Evolutionary conservation across 208 protist species (phyloP).

Genomic region (Leishmania turanica): DNA sequence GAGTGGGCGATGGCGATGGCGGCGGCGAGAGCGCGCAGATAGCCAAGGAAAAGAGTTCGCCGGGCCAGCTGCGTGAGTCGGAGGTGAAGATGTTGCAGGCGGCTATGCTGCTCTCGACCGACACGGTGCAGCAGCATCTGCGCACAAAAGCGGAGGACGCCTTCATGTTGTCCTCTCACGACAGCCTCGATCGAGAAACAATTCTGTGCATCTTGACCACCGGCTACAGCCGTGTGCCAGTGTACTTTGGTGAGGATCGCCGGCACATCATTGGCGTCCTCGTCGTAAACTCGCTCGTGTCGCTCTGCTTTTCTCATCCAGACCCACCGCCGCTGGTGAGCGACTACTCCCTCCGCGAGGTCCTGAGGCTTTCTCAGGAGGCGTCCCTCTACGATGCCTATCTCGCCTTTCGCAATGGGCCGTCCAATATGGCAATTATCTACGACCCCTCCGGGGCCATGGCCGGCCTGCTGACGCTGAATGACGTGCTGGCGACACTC

Average conservation of each 20-base stretch:
- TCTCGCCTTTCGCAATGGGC: slow-evolving; percentile 55
- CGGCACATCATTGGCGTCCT: slow-evolving; percentile 87
- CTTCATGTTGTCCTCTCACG: slow-evolving; percentile 78
- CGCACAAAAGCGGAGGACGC: slow-evolving; percentile 52
- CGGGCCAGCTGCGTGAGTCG: slow-evolving; percentile 44
- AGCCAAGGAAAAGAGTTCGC: neutral
- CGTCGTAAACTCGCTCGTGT: slow-evolving; percentile 83
- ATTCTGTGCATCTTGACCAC: slow-evolving; percentile 60
- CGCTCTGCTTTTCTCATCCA: slow-evolving; percentile 59
- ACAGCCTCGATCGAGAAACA: slow-evolving; percentile 61
- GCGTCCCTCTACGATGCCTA: slow-evolving; percentile 71
- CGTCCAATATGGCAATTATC: slow-evolving; percentile 67
- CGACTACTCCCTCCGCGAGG: slow-evolving; percentile 69
- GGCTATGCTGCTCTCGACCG: slow-evolving; percentile 71
- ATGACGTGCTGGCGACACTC: slow-evolving; percentile 56
- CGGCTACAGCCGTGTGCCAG: slow-evolving; percentile 86
- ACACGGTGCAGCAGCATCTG: slow-evolving; percentile 60
- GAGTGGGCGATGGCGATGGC: neutral
- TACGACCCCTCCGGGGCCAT: slow-evolving; percentile 59
- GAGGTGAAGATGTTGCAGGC: slow-evolving; percentile 79
- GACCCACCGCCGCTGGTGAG: slow-evolving; percentile 57
- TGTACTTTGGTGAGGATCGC: slow-evolving; percentile 71
- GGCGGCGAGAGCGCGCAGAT: neutral
- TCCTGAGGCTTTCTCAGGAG: slow-evolving; percentile 55
- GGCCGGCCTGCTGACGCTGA: slow-evolving; percentile 68